A percentile compares a stretch with the other conserved stretches of the same genome.
Conservation (phyloP, 192 early-diverging fungal genomes). For the Entophlyctis luteolus region DNA sequence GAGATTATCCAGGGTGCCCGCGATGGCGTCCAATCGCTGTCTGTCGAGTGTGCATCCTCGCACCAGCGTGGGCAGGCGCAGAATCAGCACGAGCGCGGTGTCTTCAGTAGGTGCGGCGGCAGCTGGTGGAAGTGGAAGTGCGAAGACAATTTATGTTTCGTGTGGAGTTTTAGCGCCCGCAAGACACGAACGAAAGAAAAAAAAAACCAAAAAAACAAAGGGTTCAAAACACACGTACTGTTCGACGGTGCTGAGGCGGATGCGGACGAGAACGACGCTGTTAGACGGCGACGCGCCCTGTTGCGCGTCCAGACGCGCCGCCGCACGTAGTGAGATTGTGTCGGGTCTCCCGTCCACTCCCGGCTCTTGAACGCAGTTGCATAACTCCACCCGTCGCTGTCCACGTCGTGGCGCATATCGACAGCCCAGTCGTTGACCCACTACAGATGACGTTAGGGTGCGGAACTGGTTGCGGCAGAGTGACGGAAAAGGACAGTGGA, state of each 20-base stretch:
- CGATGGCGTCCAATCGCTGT: constrained; percentile 9
- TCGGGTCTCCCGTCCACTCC: background rate
- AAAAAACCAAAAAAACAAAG: too few relatives aligned
- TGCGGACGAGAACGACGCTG: background rate
- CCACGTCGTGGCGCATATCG: constrained; percentile 5
- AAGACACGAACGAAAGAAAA: too few relatives aligned
- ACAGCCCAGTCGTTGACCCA: constrained; percentile 23
- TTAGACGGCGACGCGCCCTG: background rate
- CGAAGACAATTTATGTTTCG: too few relatives aligned
- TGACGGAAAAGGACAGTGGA: background rate
- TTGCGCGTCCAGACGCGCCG: background rate
- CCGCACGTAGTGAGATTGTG: constrained; percentile 8
- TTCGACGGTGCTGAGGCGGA: background rate
- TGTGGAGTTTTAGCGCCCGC: too few relatives aligned
- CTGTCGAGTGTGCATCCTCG: constrained; percentile 19
- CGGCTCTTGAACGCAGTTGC: constrained; percentile 1
- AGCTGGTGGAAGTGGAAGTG: too few relatives aligned
- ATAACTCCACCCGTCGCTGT: constrained; percentile 16
- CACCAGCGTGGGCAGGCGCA: background rate
- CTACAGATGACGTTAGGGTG: background rate
- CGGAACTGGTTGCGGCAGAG: background rate
- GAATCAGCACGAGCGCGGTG: background rate
- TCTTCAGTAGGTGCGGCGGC: background rate
- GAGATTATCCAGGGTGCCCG: background rate
- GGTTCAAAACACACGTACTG: background rate